phyloP scores from a whole-genome alignment of 345 rosid species.

The Raphanus raphanistrum region DNA sequence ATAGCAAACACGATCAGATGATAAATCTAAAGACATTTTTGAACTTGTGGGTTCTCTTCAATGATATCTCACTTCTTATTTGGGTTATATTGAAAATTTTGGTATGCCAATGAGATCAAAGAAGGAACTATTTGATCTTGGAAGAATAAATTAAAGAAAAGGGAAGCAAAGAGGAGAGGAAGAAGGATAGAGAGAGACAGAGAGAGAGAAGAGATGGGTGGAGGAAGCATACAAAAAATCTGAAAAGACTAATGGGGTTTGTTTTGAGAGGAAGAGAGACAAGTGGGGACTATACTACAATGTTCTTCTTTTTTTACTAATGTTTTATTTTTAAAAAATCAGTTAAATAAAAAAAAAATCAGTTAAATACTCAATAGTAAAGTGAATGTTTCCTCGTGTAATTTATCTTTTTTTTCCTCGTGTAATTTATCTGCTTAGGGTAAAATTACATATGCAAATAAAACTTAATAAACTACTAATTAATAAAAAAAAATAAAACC shows the following conservation, averaged over 20 bases:
- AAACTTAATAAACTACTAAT: not conserved
- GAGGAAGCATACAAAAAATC: constrained; percentile 42
- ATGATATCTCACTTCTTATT: constrained; percentile 2
- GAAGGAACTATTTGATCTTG: constrained; percentile 25
- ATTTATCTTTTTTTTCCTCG: not conserved
- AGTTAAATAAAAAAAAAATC: too few relatives aligned
- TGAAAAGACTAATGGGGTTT: constrained; percentile 42
- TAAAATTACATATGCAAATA: not conserved
- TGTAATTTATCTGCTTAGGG: not conserved
- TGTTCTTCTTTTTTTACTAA: constrained; percentile 20
- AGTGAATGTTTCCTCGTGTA: not conserved
- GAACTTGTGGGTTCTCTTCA: constrained; percentile 8
- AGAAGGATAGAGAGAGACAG: constrained; percentile 33
- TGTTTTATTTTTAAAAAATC: not conserved
- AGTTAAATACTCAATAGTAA: not conserved
- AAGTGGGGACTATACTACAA: constrained; percentile 43
- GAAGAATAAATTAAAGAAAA: constrained; percentile 37
- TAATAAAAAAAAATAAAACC: not conserved
- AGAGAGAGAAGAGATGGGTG: constrained; percentile 32
- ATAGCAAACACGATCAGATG: constrained; percentile 84
- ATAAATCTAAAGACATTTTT: constrained; percentile 68
- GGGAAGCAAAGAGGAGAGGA: constrained; percentile 28
- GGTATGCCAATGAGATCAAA: constrained; percentile 31
- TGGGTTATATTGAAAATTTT: constrained; percentile 1
- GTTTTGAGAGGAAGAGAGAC: constrained; percentile 27